phyloP scores from a whole-genome alignment of 179 eudicot species.

The Nepenthes alata region DNA sequence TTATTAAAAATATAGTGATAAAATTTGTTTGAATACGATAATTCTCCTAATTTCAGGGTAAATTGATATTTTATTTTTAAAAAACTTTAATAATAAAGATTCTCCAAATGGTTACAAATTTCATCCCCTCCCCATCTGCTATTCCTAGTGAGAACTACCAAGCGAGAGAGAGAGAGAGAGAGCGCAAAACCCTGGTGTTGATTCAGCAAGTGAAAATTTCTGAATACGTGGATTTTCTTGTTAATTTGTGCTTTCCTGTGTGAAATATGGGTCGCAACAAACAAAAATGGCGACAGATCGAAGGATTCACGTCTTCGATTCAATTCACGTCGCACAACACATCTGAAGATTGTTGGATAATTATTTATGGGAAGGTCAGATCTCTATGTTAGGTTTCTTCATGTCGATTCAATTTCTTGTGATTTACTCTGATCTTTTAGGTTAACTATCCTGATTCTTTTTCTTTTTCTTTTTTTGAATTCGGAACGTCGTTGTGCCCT shows the following conservation, averaged over 20 bases:
- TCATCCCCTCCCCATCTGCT: no score
- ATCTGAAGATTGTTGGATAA: slow-evolving; percentile 59
- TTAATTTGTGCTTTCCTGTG: neutral
- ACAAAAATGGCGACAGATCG: slow-evolving; percentile 40
- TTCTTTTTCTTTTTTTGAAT: no score
- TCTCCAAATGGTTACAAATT: no score
- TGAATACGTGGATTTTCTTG: neutral
- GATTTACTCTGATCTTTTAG: neutral
- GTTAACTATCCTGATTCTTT: no score
- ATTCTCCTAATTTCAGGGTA: no score
- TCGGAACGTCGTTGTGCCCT: neutral
- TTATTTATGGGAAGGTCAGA: slow-evolving; percentile 57
- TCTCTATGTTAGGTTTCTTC: slow-evolving; percentile 7
- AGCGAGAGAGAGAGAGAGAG: neutral
- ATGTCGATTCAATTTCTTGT: neutral
- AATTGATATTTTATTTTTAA: no score
- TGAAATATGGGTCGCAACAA: neutral
- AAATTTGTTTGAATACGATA: no score
- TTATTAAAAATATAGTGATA: no score
- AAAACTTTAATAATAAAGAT: no score
- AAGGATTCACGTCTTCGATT: slow-evolving; percentile 36
- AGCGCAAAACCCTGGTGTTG: neutral
- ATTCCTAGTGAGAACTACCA: no score
- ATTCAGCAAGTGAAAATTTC: neutral
- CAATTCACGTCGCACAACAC: no score